Evolutionary conservation across 2,329 filamentous ascomycete species (phyloP).

Genomic region (Aspergillus brunneoviolaceus): DNA sequence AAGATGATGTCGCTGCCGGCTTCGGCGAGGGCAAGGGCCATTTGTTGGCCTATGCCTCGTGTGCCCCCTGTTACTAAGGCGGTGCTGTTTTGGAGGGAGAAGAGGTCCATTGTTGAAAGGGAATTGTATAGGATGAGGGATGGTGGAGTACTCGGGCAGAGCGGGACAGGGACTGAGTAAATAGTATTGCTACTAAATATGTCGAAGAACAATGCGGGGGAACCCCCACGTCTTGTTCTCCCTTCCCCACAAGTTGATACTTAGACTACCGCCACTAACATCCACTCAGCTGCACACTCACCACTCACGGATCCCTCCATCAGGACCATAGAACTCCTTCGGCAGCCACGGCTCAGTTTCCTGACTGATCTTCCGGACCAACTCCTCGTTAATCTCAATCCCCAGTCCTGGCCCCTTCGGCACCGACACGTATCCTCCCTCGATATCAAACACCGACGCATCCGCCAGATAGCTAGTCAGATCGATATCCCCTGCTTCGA

Average conservation of each 20-base stretch:
- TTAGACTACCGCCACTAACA: neutral
- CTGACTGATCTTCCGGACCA: constrained; percentile 59
- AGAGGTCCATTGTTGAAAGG: constrained; percentile 19
- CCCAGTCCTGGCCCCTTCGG: constrained; percentile 63
- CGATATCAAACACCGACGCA: constrained; percentile 63
- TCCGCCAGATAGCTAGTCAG: constrained; percentile 66
- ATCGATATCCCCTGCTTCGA: constrained; percentile 60
- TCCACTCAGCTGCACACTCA: constrained; percentile 30
- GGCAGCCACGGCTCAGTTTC: constrained; percentile 64
- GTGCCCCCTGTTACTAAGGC: constrained; percentile 40
- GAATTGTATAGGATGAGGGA: too few species aligned
- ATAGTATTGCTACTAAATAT: neutral
- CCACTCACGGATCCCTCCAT: constrained; percentile 68
- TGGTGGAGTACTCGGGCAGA: neutral
- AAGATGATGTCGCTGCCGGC: constrained; percentile 7
- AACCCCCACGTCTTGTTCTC: neutral
- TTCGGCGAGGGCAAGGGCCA: constrained; percentile 20
- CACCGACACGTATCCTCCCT: constrained; percentile 64
- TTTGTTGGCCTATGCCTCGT: constrained; percentile 37
- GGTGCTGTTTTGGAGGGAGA: constrained; percentile 27
- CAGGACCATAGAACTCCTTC: constrained; percentile 67
- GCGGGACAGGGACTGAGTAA: neutral
- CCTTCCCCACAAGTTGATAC: neutral
- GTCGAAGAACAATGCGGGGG: neutral
- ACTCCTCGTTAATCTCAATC: constrained; percentile 70